Conservation (phyloP, 75 land plant genomes). For the Isoetes taiwanensis region DNA sequence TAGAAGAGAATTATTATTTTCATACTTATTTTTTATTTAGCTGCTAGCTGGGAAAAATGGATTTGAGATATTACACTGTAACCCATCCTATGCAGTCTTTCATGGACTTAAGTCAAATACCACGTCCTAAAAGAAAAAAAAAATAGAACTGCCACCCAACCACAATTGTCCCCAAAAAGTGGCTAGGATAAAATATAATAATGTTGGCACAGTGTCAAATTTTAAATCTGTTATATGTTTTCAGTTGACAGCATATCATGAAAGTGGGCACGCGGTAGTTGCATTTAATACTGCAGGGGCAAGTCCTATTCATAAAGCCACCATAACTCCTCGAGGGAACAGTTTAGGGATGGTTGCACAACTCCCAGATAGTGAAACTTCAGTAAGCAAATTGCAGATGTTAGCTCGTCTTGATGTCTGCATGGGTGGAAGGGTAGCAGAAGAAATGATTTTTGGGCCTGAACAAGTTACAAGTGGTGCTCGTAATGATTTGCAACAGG, state of each 20-base stretch:
- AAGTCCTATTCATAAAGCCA: conserved; percentile 93
- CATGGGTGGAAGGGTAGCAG: conserved; percentile 99
- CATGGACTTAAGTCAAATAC: too few species aligned
- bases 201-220: too few species aligned
- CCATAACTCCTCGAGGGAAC: conserved; percentile 89
- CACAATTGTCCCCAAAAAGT: too few species aligned
- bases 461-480: conserved; percentile 95
- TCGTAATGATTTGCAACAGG: conserved; percentile 76
- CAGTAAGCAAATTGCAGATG: conserved; percentile 83
- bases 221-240: conserved; percentile 1
- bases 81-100: too few species aligned
- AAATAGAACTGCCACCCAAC: too few species aligned
- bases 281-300: conserved; percentile 92
- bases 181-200: too few species aligned
- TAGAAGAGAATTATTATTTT: too few species aligned
- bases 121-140: too few species aligned
- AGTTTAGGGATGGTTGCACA: conserved; percentile 97
- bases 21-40: too few species aligned
- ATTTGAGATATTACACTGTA: too few species aligned
- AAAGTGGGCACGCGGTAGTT: conserved; percentile 99
- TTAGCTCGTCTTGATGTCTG: conserved; percentile 95
- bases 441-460: conserved; percentile 88
- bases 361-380: conserved; percentile 94
- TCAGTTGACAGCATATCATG: conserved; percentile 98
- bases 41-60: too few species aligned